phyloP scores from a whole-genome alignment of 306 rosid species.

The Alnus rubra region DNA sequence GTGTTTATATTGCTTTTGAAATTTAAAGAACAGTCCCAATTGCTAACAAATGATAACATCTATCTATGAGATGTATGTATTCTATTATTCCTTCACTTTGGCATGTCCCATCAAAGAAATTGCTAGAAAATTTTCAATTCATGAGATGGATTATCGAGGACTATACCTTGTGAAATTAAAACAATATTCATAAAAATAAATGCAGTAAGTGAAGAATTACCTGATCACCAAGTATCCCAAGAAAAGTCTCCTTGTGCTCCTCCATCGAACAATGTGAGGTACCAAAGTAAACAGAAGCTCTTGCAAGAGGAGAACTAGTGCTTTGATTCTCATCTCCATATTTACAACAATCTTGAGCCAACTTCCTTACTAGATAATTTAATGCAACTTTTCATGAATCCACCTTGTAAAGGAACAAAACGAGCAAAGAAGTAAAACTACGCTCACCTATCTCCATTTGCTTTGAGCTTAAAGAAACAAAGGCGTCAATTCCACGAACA shows the following conservation, averaged over 20 bases:
- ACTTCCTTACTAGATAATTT: constrained; percentile 58
- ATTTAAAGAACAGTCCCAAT: background rate
- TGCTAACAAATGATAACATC: background rate
- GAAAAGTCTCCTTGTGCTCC: constrained; percentile 64
- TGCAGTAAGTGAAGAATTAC: constrained; percentile 46
- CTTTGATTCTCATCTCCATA: constrained; percentile 64
- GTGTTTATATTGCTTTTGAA: background rate
- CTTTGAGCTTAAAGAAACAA: constrained; percentile 66
- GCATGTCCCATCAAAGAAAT: background rate
- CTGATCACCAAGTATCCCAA: constrained; percentile 64
- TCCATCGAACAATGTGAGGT: constrained; percentile 57
- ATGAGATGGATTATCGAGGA: constrained; percentile 16
- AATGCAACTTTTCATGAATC: constrained; percentile 27
- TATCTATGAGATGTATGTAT: background rate
- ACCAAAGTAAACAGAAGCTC: constrained; percentile 63
- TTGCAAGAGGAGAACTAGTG: constrained; percentile 49
- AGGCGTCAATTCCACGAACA: constrained; percentile 78
- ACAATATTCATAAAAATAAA: constrained; percentile 8
- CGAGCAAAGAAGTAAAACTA: constrained; percentile 22
- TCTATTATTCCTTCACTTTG: background rate
- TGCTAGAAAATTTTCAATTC: background rate
- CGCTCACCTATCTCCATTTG: constrained; percentile 79
- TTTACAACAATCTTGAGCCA: constrained; percentile 76
- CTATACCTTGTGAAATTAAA: constrained; percentile 16
- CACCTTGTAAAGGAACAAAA: constrained; percentile 30